Base-by-base conservation (phyloP, 352 stramenopile species). In the Globisporangium polare region DNA sequence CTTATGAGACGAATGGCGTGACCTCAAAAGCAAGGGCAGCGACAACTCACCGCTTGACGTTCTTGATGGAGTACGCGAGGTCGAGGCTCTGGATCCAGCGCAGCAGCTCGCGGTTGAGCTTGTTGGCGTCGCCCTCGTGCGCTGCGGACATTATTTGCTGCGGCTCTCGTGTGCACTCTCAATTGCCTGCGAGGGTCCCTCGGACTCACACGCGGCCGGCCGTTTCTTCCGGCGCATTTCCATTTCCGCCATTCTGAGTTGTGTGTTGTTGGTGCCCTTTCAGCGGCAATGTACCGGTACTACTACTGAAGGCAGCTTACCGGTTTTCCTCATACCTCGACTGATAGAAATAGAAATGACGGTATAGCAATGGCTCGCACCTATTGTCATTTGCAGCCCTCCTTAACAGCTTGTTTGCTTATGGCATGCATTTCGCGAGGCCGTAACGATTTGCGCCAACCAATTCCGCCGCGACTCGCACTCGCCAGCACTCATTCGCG, bases 11-110 rank as follows among this genome's bases (percentile, higher is more conserved):
- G n/a, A n/a, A n/a, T n/a, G n/a, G n/a, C n/a, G n/a, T n/a, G n/a
- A n/a, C n/a, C n/a, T n/a, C n/a, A n/a, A n/a, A n/a, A 12, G 7
- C 2, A 69, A 72, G 10, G 27, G 10, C 17, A n/a, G 20, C 0
- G 0, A 9, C n/a, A 66, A 66, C 78, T 35, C 67, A 91, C 76
- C 89, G 72, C 74, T 97, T 97, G 62, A 97, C 87, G 69, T 97
- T 97, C 72, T 97, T 97, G 65, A 97, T 92, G 12, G 86, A 96
- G 65, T 97, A 97, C 26, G 91, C 88, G 57, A 97, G 67, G 60
- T 97, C 91, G n/a, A 97, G 70, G 65, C 86, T 96, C 79, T 97
- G 91, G 60, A 97, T 90, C 91, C 91, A 97, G 42, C 89, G 82
- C 67, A 97, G 74, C 51, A 97, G 81, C 75, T 97, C 91, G 10